Evolutionary conservation across 148 eudicot species (phyloP), one percentile per base, ranked within the genome.

Genomic region (Heliamphora exappendiculata): DNA sequence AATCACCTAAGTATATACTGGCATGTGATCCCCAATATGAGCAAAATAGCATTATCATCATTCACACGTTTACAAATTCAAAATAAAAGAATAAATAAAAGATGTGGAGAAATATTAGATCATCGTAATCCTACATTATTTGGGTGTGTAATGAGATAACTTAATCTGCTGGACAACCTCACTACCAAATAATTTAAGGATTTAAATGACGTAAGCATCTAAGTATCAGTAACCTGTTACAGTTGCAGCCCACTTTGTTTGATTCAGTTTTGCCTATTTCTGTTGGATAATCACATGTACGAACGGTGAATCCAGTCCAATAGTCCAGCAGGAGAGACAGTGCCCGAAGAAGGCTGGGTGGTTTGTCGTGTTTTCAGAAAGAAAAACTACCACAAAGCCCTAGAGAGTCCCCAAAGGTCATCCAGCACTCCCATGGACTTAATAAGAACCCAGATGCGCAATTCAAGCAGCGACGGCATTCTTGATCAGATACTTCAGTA

Each of bases 341-440:
- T 72, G 3, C 10, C 74, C 2, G 87, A 86, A 50, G 87, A 84
- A 47, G 90, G 90, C 10, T 87, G 90, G 88, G 90, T 87, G 67
- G 88, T 87, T 16, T 87, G 90, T 64, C 86, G 88, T 0, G 80
- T 87, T 31, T 87, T 87, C 78, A 85, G 80, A 53, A 87, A 87
- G 88, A 87, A 85, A 58, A 87, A 87, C 76, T 84, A 86, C 75
- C 81, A 81, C 70, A 84, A 80, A 63, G 80, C 78, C 5, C 81
- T 82, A 0, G 83, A 80, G 55, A 49, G 59, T 16, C 26, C 54
- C 51, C 80, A 53, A 8, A 68, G 78, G 57, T 53, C 80, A 49
- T 28, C 66, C 5, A 19, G 60, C 2, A 39, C 57, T 2, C 75
- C 79, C 28, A n/a, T 72, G 59, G 80, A 73, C 33, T n/a, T n/a